phyloP scores from a whole-genome alignment of 208 protist genomes.

The Trypanosomatidae sp. region DNA sequence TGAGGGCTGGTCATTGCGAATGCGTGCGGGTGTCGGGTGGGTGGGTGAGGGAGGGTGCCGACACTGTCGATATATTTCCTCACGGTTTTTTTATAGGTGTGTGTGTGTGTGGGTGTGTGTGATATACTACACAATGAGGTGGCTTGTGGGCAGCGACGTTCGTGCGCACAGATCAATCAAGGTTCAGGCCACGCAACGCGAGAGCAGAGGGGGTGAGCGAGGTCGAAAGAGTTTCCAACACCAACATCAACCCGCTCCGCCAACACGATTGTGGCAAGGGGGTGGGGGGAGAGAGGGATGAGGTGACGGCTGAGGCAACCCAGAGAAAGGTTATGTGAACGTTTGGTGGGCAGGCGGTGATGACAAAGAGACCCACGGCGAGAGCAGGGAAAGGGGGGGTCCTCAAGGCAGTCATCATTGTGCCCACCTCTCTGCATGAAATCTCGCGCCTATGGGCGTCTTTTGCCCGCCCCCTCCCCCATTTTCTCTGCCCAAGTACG shows the following conservation, averaged over 20 bases:
- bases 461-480: not conserved
- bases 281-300: not conserved
- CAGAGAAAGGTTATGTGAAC: not conserved
- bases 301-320: not conserved
- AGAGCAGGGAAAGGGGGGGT: not conserved
- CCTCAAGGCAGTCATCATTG: not conserved
- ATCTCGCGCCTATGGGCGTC: too few species aligned
- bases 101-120: not conserved
- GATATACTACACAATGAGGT: not conserved
- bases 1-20: slow-evolving; percentile 44
- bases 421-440: not conserved
- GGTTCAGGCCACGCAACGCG: not conserved
- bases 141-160: not conserved
- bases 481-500: not conserved
- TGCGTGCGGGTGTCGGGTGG: not conserved
- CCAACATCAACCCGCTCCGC: not conserved
- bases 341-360: not conserved
- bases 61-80: not conserved
- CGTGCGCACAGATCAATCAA: not conserved
- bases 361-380: not conserved
- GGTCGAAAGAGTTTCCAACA: not conserved
- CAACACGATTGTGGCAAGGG: not conserved
- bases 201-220: not conserved
- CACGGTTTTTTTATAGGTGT: not conserved
- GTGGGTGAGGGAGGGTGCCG: not conserved